These are phyloP conservation scores for Dothideomycetes sp. DNA, from an alignment of 2,329 filamentous ascomycete genomes.

Conservation along the genomic window DNA sequence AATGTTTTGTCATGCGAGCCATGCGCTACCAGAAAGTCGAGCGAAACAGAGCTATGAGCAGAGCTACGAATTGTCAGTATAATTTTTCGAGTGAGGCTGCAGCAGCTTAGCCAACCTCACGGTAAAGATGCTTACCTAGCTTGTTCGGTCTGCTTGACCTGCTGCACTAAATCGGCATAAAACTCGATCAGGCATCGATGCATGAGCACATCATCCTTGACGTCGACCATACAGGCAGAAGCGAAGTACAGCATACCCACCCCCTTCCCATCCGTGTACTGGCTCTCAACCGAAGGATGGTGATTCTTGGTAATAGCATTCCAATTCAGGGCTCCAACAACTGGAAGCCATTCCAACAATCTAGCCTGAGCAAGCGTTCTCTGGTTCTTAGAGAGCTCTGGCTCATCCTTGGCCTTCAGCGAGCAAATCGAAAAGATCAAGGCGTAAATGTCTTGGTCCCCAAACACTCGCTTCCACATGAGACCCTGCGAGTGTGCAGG, in stretches of 20 bases:
- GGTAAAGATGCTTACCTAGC: conserved; percentile 1
- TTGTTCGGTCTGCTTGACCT: conserved; percentile 19
- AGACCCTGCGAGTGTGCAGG: conserved; percentile 34
- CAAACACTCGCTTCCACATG: conserved; percentile 52
- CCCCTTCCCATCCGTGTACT: conserved; percentile 22
- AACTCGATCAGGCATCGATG: conserved; percentile 49
- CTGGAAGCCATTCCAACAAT: conserved; percentile 46
- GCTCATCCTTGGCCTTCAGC: conserved; percentile 24
- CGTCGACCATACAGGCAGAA: conserved; percentile 44
- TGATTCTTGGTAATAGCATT: conserved; percentile 40
- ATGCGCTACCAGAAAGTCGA: conserved; percentile 42
- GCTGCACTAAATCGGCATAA: conserved; percentile 41
- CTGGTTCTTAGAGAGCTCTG: conserved; percentile 35
- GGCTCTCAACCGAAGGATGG: conserved; percentile 38
- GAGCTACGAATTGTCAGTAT: conserved; percentile 6
- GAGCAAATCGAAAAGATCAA: conserved; percentile 46
- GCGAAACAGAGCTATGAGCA: conserved; percentile 20
- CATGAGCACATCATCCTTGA: conserved; percentile 46
- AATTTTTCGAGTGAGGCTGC: no score
- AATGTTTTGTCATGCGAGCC: conserved; percentile 40
- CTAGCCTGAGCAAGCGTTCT: conserved; percentile 51
- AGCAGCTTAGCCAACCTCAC: no score
- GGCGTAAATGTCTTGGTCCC: conserved; percentile 47
- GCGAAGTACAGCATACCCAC: conserved; percentile 45
- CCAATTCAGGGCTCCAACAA: conserved; percentile 45